Conservation (phyloP, 2,329 filamentous ascomycete genomes). For the Fusarium kyushuense region DNA sequence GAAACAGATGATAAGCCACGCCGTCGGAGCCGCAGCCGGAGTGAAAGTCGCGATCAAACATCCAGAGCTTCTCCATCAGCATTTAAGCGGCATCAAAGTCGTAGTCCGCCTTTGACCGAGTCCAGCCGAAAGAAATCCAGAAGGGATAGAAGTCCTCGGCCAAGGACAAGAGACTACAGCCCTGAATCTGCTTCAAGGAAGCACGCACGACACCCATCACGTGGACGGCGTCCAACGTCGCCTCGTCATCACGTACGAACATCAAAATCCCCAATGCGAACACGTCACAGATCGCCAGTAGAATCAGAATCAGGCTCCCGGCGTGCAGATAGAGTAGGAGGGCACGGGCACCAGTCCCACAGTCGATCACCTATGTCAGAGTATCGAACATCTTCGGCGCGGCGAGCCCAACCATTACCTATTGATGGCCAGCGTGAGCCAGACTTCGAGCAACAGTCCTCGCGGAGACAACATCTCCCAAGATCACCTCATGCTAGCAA, state of each 20-base stretch:
- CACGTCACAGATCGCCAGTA: conserved; percentile 45
- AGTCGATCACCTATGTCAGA: conserved; percentile 45
- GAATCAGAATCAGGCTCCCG: conserved; percentile 46
- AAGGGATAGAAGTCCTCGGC: conserved; percentile 53
- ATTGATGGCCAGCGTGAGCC: conserved; percentile 41
- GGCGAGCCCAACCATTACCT: conserved; percentile 39
- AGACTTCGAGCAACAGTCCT: conserved; percentile 38
- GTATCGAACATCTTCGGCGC: conserved; percentile 36
- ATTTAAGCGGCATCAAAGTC: conserved; percentile 58
- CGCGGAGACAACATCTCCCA: conserved; percentile 42
- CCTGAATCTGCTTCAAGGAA: conserved; percentile 52
- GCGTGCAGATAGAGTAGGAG: conserved; percentile 44
- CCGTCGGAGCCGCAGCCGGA: conserved; percentile 53
- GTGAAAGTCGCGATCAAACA: conserved; percentile 47
- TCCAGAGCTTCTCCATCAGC: conserved; percentile 54
- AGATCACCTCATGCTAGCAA: conserved; percentile 48
- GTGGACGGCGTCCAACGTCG: conserved; percentile 50
- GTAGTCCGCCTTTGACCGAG: conserved; percentile 55
- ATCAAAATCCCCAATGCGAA: conserved; percentile 47
- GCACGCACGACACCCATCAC: conserved; percentile 51
- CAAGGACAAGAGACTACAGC: conserved; percentile 56
- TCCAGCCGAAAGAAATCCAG: conserved; percentile 58
- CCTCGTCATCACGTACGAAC: conserved; percentile 50
- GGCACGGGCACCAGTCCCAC: conserved; percentile 41
- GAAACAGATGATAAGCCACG: conserved; percentile 50